Evolutionary conservation across 2,329 filamentous ascomycete genomes (phyloP).

Genomic region (Chaetomium sp.): DNA sequence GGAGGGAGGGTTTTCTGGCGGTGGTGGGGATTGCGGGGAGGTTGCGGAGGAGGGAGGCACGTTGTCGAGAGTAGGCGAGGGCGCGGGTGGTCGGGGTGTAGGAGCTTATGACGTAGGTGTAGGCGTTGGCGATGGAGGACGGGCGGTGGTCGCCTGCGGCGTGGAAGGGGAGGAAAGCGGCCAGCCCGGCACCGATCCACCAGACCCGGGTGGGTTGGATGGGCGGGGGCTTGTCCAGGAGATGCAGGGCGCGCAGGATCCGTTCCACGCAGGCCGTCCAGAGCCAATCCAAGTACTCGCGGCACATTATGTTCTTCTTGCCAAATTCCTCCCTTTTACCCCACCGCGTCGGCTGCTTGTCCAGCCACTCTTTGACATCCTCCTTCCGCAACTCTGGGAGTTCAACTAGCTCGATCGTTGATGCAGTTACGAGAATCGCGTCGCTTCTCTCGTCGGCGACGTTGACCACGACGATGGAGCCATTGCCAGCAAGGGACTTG

Average conservation of each 20-base stretch:
- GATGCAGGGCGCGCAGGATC: background rate
- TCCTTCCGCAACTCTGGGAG: background rate
- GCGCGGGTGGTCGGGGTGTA: conserved; percentile 1
- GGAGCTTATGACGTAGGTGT: background rate
- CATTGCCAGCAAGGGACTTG: background rate
- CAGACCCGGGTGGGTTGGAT: background rate
- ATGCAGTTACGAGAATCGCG: background rate
- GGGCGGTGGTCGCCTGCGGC: background rate
- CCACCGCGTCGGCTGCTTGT: background rate
- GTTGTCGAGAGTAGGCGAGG: background rate
- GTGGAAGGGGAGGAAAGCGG: background rate
- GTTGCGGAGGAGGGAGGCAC: background rate
- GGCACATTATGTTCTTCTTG: background rate
- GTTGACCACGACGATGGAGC: conserved; percentile 15
- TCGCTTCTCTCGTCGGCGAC: conserved; percentile 1
- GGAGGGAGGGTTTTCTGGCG: background rate
- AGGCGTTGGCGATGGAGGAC: background rate
- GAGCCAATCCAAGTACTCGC: conserved; percentile 16
- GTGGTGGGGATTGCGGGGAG: background rate
- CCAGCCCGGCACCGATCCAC: conserved; percentile 15
- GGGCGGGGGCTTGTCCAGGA: background rate
- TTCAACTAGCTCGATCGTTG: background rate
- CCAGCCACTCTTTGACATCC: background rate
- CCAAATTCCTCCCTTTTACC: background rate
- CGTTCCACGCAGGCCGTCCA: conserved; percentile 8